Conservation (phyloP, 148 eudicot genomes). For the Silene latifolia region DNA sequence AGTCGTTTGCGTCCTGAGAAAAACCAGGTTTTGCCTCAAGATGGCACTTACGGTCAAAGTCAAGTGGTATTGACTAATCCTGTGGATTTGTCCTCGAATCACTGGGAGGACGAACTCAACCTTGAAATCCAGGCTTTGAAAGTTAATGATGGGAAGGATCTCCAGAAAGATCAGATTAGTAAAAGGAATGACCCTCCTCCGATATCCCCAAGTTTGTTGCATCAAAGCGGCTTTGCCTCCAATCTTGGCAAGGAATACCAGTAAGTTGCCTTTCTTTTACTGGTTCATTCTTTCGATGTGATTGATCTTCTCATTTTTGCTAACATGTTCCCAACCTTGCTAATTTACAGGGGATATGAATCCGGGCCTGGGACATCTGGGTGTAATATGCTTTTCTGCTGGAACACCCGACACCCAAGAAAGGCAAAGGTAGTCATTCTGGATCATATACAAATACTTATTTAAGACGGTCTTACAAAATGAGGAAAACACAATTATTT, state of each 20-base stretch:
- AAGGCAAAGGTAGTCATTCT: constrained; percentile 45
- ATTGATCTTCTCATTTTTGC: neutral
- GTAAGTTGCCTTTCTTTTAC: constrained; percentile 39
- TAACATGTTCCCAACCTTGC: neutral
- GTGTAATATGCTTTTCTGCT: constrained; percentile 78
- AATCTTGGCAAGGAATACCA: constrained; percentile 60
- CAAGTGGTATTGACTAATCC: constrained; percentile 36
- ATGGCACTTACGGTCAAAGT: constrained; percentile 37
- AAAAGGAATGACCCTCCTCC: constrained; percentile 47
- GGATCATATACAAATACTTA: neutral
- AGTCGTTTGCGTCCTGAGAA: constrained; percentile 59
- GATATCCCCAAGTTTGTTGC: constrained; percentile 86
- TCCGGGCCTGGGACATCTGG: constrained; percentile 74
- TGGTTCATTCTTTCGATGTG: neutral
- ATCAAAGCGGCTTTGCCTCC: constrained; percentile 49
- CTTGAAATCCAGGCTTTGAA: constrained; percentile 61
- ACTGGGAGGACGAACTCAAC: constrained; percentile 74
- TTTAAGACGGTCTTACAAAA: neutral
- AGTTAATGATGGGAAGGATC: constrained; percentile 45
- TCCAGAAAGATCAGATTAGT: constrained; percentile 48
- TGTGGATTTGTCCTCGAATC: constrained; percentile 45
- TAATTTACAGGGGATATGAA: constrained; percentile 70
- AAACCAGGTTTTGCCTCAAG: constrained; percentile 82
- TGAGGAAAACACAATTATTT: neutral
- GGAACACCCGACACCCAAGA: constrained; percentile 56